Evolutionary conservation across 129 eudicot species (phyloP).

Genomic region (Arctium lappa): DNA sequence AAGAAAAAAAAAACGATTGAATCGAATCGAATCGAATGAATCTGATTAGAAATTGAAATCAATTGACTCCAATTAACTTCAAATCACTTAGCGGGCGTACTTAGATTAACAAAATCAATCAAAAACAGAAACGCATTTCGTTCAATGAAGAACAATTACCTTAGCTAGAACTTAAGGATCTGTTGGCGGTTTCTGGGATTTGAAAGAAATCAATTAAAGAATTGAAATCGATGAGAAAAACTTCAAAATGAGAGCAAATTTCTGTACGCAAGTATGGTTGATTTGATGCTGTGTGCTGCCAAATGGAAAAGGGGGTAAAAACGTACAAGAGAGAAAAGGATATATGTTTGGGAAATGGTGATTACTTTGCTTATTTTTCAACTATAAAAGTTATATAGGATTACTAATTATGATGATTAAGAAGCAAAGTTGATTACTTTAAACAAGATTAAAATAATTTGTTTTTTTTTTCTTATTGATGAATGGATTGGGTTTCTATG

Average conservation of each 20-base stretch:
- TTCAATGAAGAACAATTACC: slow-evolving; percentile 19
- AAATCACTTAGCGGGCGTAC: not conserved
- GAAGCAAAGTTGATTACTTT: slow-evolving; percentile 25
- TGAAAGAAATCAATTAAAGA: not conserved
- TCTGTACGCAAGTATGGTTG: not conserved
- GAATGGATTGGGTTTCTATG: not conserved
- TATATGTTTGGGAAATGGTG: not conserved
- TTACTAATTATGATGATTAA: slow-evolving; percentile 10
- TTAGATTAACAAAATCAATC: not conserved
- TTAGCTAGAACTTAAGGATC: not conserved
- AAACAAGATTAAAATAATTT: not conserved
- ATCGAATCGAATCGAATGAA: slow-evolving; percentile 23
- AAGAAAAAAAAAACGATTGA: not conserved
- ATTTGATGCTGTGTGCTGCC: slow-evolving; percentile 1
- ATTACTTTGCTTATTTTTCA: not conserved
- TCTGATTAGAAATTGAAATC: slow-evolving; percentile 8
- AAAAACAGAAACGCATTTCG: not conserved
- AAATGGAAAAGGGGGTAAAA: not conserved
- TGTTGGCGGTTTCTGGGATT: not conserved
- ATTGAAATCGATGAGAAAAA: not conserved
- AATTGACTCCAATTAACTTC: slow-evolving; percentile 5
- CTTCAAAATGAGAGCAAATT: not conserved
- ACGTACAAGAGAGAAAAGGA: not conserved
- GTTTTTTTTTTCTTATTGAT: not conserved
- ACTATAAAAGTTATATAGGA: not conserved